A percentile compares a stretch with the other conserved stretches of the same genome.
phyloP scores from a whole-genome alignment of 257 asterid species.

The Cruciata laevipes region DNA sequence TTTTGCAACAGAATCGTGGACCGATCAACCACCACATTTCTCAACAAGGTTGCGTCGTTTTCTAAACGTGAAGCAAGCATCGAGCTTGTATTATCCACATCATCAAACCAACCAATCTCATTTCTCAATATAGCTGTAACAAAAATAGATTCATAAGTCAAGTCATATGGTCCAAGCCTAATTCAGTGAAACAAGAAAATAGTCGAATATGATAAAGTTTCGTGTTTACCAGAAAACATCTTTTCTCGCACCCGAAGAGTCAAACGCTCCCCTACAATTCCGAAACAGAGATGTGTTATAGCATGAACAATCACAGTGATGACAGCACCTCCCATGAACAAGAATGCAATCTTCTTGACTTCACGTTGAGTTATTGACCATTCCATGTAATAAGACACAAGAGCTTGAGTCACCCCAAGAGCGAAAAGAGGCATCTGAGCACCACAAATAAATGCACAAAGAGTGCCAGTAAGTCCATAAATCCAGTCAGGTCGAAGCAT shows the following conservation, averaged over 20 bases:
- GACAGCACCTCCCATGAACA: constrained; percentile 81
- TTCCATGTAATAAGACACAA: constrained; percentile 93
- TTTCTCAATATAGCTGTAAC: constrained; percentile 88
- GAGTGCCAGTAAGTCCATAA: constrained; percentile 67
- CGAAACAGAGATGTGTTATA: constrained; percentile 69
- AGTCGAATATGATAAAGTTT: background rate
- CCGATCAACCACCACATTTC: constrained; percentile 87
- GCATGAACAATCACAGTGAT: constrained; percentile 71
- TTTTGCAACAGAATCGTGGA: constrained; percentile 79
- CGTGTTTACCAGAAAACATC: constrained; percentile 70
- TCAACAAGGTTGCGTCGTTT: constrained; percentile 73
- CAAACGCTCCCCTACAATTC: constrained; percentile 90
- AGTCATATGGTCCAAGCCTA: background rate
- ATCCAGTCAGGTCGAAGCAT: constrained; percentile 91
- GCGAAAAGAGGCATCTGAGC: constrained; percentile 97
- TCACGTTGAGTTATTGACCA: constrained; percentile 85
- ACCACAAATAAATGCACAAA: constrained; percentile 80
- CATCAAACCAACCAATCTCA: constrained; percentile 96
- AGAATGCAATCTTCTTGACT: constrained; percentile 72
- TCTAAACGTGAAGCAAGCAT: constrained; percentile 85
- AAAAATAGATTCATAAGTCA: background rate
- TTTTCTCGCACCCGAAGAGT: constrained; percentile 84
- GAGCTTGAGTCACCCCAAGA: constrained; percentile 93
- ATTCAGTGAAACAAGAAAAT: background rate
- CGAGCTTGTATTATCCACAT: constrained; percentile 60